phyloP scores from a whole-genome alignment of 805 yeast genomes.

The Lipomyces oligophaga region DNA sequence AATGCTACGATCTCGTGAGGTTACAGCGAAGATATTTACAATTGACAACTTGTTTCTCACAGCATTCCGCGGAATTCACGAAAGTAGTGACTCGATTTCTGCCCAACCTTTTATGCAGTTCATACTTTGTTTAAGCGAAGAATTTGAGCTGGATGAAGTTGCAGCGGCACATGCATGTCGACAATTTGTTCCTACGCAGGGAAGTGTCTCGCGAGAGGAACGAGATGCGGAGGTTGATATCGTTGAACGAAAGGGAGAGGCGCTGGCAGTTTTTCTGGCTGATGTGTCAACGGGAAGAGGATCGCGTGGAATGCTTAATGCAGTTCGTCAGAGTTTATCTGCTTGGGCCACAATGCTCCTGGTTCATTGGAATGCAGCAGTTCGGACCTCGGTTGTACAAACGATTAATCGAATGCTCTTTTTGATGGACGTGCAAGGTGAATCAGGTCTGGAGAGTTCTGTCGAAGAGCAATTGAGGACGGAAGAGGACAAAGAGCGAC shows the following conservation, averaged over 20 bases:
- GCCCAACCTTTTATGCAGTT: conserved; percentile 4
- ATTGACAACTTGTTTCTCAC: too few relatives aligned
- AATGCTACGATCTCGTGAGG: too few relatives aligned
- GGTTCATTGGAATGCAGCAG: conserved; percentile 12
- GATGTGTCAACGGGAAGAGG: conserved; percentile 2
- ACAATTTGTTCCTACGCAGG: not conserved
- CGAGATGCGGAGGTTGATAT: conserved; percentile 3
- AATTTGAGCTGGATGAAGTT: not conserved
- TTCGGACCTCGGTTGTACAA: conserved; percentile 7
- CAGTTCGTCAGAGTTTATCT: not conserved
- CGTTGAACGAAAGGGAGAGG: conserved; percentile 5
- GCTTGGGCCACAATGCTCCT: conserved; percentile 20
- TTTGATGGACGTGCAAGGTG: not conserved
- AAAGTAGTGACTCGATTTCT: not conserved
- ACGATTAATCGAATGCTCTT: not conserved
- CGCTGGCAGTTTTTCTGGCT: conserved; percentile 6
- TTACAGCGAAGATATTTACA: too few relatives aligned
- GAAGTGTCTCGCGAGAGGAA: not conserved
- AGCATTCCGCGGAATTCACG: not conserved
- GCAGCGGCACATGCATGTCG: not conserved
- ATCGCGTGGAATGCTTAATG: conserved; percentile 4
- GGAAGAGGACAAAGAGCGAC: conserved; percentile 2
- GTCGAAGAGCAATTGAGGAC: not conserved
- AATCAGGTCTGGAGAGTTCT: not conserved
- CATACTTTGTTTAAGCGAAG: not conserved